These are phyloP conservation scores for Aaosphaeria arxii DNA, from an alignment of 2,329 filamentous ascomycete genomes.

Conservation along the genomic window DNA sequence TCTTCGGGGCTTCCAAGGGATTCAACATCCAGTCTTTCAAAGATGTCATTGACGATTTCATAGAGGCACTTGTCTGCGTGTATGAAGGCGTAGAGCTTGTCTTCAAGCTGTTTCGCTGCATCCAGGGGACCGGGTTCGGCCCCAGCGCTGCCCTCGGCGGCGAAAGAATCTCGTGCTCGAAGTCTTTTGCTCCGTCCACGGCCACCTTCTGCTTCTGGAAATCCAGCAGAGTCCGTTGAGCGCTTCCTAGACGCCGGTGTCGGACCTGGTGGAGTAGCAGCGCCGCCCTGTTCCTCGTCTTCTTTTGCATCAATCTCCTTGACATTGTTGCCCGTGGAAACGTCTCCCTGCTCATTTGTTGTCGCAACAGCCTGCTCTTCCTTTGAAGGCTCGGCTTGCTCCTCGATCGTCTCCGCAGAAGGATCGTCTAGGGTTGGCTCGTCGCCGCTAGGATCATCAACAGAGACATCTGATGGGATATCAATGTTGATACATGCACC, in stretches of 20 bases:
- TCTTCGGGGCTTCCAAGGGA: slow-evolving; percentile 42
- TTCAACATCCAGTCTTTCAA: slow-evolving; percentile 51
- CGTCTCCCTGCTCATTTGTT: slow-evolving; percentile 3
- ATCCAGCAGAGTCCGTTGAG: slow-evolving; percentile 58
- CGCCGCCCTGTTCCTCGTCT: slow-evolving; percentile 9
- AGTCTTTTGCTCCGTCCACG: slow-evolving; percentile 60
- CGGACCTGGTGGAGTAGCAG: slow-evolving; percentile 22
- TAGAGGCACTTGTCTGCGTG: slow-evolving; percentile 59
- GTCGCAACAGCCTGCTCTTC: background rate
- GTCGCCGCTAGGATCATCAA: background rate
- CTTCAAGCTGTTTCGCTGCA: slow-evolving; percentile 52
- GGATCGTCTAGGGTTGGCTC: background rate
- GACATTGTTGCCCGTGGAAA: slow-evolving; percentile 18
- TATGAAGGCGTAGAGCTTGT: slow-evolving; percentile 51
- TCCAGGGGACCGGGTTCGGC: slow-evolving; percentile 51
- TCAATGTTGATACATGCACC: slow-evolving; percentile 42
- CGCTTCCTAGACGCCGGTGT: slow-evolving; percentile 54
- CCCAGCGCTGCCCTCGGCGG: slow-evolving; percentile 43
- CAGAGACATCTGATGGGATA: slow-evolving; percentile 16
- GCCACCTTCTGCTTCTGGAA: slow-evolving; percentile 57
- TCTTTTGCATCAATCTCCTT: slow-evolving; percentile 8
- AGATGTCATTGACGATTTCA: slow-evolving; percentile 50
- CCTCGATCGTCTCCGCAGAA: background rate
- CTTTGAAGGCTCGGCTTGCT: background rate
- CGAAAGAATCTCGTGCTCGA: slow-evolving; percentile 56